A percentile compares a stretch with the other conserved stretches of the same genome.
These are phyloP conservation scores for Nothophoma quercina DNA, from an alignment of 2,329 filamentous ascomycete species.

Conservation along the genomic window DNA sequence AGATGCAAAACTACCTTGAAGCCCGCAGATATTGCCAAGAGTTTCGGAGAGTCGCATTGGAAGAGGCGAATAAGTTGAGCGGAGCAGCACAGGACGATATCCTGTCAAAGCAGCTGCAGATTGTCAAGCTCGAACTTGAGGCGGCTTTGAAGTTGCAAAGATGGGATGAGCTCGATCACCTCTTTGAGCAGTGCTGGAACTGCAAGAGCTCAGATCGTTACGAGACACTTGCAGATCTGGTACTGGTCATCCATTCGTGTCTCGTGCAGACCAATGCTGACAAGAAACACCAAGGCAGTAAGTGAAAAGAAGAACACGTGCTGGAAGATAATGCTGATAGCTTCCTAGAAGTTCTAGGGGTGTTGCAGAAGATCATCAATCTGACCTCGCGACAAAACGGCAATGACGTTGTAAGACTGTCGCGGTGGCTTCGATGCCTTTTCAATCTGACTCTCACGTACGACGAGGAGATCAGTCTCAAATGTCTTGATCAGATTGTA, in stretches of 20 bases:
- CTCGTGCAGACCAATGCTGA: conserved; percentile 40
- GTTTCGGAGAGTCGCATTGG: conserved; percentile 62
- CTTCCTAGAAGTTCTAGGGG: conserved; percentile 33
- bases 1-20: conserved; percentile 68
- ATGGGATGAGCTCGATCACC: conserved; percentile 70
- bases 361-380: conserved; percentile 73
- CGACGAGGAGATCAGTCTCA: conserved; percentile 64
- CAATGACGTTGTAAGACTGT: conserved; percentile 67
- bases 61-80: conserved; percentile 48
- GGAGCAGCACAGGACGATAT: conserved; percentile 62
- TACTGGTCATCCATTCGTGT: conserved; percentile 53
- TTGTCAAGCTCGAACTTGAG: conserved; percentile 83
- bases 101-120: conserved; percentile 66
- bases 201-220: conserved; percentile 50
- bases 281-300: conserved; percentile 43
- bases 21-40: conserved; percentile 66
- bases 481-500: conserved; percentile 70
- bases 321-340: neutral
- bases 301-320: neutral
- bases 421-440: conserved; percentile 80
- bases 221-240: conserved; percentile 57
- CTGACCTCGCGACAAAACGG: conserved; percentile 66
- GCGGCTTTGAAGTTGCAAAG: conserved; percentile 70
- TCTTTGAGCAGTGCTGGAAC: conserved; percentile 61
- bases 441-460: conserved; percentile 71